These are phyloP conservation scores for Myriosclerotinia curreyana DNA, from an alignment of 2,329 filamentous ascomycete genomes.

Conservation along the genomic window DNA sequence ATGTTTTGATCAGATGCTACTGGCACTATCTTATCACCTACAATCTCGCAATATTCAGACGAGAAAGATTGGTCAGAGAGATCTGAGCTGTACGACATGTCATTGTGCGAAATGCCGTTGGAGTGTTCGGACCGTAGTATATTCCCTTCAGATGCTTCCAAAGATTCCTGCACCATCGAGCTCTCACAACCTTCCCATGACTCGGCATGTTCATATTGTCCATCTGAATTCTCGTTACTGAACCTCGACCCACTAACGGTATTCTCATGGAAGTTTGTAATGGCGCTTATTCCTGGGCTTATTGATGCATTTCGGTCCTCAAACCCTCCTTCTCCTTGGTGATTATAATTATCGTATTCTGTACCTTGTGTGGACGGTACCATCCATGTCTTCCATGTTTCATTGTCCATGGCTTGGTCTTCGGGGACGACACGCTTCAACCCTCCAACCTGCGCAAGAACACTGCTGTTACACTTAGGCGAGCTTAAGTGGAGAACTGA, in stretches of 20 bases:
- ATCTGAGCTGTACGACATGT: background rate
- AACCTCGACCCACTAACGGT: background rate
- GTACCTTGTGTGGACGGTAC: slow-evolving; percentile 6
- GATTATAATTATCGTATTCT: background rate
- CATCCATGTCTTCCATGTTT: slow-evolving; percentile 37
- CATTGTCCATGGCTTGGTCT: slow-evolving; percentile 34
- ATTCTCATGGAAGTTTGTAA: background rate
- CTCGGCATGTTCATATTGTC: background rate
- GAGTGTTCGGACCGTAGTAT: background rate
- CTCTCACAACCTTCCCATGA: background rate
- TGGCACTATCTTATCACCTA: background rate
- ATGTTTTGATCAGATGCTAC: background rate
- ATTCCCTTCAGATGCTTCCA: background rate
- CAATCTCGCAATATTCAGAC: background rate
- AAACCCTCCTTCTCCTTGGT: background rate
- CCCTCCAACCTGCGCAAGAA: slow-evolving; percentile 32
- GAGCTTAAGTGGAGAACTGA: slow-evolving; percentile 29
- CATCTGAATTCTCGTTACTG: background rate
- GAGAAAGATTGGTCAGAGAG: background rate
- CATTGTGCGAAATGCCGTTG: background rate
- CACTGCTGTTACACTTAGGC: slow-evolving; percentile 30
- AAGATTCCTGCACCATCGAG: background rate
- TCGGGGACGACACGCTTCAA: slow-evolving; percentile 25
- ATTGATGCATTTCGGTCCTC: slow-evolving; percentile 22
- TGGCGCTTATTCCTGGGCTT: slow-evolving; percentile 33